A percentile compares a stretch with the other conserved stretches of the same genome.
Conservation (phyloP, 768 basidiomycete genomes). For the Roridomyces roridus region DNA sequence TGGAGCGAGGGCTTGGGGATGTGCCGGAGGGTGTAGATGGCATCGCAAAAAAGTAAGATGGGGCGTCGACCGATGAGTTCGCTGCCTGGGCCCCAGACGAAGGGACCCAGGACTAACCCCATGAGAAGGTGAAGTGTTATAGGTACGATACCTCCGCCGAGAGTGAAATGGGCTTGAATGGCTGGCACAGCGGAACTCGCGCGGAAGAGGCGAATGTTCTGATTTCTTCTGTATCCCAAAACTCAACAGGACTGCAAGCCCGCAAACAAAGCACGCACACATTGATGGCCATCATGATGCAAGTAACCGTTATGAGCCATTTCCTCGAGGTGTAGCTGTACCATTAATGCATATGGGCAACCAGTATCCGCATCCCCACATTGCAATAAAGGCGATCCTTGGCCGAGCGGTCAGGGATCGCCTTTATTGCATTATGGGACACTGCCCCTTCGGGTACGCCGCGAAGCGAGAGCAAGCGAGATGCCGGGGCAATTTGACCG, state of each 20-base stretch:
- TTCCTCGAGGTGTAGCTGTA: too few species aligned
- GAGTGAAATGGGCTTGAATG: constrained; percentile 48
- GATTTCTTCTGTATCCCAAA: too few species aligned
- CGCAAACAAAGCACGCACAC: neutral
- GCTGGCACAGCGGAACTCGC: constrained; percentile 42
- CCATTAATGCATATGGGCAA: too few species aligned
- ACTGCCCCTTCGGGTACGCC: too few species aligned
- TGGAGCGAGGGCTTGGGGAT: constrained; percentile 63
- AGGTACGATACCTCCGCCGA: constrained; percentile 53
- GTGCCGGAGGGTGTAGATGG: constrained; percentile 57
- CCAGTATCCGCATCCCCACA: too few species aligned
- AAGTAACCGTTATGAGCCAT: too few species aligned
- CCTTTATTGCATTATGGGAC: too few species aligned
- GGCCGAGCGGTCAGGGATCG: too few species aligned
- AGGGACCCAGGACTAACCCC: constrained; percentile 59
- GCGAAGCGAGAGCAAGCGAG: too few species aligned
- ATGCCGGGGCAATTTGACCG: too few species aligned
- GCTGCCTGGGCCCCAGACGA: constrained; percentile 70
- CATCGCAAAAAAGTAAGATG: constrained; percentile 57
- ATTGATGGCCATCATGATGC: neutral
- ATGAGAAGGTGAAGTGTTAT: constrained; percentile 56
- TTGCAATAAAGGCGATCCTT: too few species aligned
- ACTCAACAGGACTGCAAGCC: too few species aligned
- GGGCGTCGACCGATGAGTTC: constrained; percentile 62
- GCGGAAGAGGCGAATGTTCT: constrained; percentile 69